Conservation (phyloP, 2,329 filamentous ascomycete species). For the Parastagonospora nodorum region DNA sequence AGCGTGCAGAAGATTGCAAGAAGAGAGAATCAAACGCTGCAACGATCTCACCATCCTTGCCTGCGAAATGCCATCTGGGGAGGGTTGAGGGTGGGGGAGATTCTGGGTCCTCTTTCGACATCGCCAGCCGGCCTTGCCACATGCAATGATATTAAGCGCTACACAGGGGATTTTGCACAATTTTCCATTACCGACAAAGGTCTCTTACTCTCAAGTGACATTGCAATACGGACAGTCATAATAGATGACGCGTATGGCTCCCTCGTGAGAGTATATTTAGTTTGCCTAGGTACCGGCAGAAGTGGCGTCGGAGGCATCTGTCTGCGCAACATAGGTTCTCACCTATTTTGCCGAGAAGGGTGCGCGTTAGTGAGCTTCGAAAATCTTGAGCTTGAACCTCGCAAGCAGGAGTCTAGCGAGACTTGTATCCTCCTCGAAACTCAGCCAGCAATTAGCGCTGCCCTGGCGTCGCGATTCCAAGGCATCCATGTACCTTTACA, state of each 20-base stretch:
- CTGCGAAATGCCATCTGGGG: background rate
- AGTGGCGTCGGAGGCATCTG: background rate
- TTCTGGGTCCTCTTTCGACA: background rate
- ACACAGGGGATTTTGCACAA: slow-evolving; percentile 1
- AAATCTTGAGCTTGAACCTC: background rate
- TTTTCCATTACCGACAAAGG: slow-evolving; percentile 3
- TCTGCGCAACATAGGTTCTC: background rate
- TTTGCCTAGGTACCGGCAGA: background rate
- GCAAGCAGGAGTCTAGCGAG: background rate
- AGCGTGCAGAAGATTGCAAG: slow-evolving; percentile 9
- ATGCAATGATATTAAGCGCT: background rate
- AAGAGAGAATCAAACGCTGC: slow-evolving; percentile 8
- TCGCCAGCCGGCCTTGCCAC: background rate
- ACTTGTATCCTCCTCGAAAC: slow-evolving; percentile 1
- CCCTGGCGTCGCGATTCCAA: background rate
- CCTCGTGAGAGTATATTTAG: background rate
- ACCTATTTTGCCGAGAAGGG: slow-evolving; percentile 1
- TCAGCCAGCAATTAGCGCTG: background rate
- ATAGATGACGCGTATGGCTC: background rate
- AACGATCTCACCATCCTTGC: slow-evolving; percentile 11
- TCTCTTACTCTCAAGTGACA: background rate
- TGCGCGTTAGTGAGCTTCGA: background rate
- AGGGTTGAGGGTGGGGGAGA: background rate
- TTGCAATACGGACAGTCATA: background rate
- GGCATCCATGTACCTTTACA: background rate